Evolutionary conservation across 2,329 filamentous ascomycete species (phyloP).

Genomic region (Pseudohalonectria lignicola): DNA sequence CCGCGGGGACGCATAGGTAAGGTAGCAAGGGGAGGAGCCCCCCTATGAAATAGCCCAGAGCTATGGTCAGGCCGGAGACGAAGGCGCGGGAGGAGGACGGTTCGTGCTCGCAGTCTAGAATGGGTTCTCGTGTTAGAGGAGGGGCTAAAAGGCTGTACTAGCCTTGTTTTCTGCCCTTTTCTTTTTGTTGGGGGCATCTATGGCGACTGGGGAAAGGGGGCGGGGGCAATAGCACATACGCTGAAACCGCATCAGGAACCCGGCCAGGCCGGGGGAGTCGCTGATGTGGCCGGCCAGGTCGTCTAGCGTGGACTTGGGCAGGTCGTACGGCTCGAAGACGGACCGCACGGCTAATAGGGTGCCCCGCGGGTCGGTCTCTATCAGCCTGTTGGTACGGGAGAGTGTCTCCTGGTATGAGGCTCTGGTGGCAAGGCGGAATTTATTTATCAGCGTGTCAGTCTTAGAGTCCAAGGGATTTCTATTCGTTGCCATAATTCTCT

Average conservation of each 20-base stretch:
- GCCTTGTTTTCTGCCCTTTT: too few relatives aligned
- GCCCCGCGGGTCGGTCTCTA: slow-evolving; percentile 21
- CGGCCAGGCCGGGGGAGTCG: slow-evolving; percentile 31
- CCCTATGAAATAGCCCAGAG: slow-evolving; percentile 55
- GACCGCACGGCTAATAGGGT: slow-evolving; percentile 31
- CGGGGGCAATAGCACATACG: slow-evolving; percentile 15
- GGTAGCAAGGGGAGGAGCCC: slow-evolving; percentile 56
- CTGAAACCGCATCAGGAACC: slow-evolving; percentile 45
- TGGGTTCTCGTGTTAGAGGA: background rate
- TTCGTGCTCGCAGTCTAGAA: slow-evolving; percentile 19
- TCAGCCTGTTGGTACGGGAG: slow-evolving; percentile 26
- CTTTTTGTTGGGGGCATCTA: too few relatives aligned
- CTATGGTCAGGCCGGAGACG: slow-evolving; percentile 51
- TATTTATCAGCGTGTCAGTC: background rate
- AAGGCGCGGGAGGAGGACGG: slow-evolving; percentile 26
- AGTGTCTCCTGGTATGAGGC: slow-evolving; percentile 32
- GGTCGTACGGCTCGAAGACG: slow-evolving; percentile 25
- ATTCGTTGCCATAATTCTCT: background rate
- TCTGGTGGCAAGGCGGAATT: slow-evolving; percentile 14
- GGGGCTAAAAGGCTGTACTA: background rate
- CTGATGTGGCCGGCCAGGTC: slow-evolving; percentile 33
- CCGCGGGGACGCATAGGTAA: slow-evolving; percentile 43
- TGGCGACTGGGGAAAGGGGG: background rate
- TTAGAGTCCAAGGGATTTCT: too few relatives aligned
- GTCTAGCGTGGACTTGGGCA: slow-evolving; percentile 24